phyloP scores from a whole-genome alignment of 1,284 basidiomycete species.

The Vanrija humicola region DNA sequence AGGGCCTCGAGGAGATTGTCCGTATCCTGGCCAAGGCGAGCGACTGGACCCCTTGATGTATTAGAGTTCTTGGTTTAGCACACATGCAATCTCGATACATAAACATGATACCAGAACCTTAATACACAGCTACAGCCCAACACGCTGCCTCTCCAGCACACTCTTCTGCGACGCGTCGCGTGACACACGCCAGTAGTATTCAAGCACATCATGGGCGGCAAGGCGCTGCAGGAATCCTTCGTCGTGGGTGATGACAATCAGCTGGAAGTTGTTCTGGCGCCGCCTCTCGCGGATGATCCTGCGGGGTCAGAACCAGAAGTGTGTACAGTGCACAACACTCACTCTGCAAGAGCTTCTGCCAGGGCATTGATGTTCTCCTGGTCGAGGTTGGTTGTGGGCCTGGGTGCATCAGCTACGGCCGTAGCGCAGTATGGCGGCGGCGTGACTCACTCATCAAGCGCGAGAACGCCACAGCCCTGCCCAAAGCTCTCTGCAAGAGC shows the following conservation, averaged over 20 bases:
- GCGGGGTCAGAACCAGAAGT: neutral
- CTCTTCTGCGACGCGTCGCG: slow-evolving; percentile 50
- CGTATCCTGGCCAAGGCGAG: slow-evolving; percentile 53
- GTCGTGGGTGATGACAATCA: slow-evolving; percentile 96
- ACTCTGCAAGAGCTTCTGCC: slow-evolving; percentile 88
- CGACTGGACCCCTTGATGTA: slow-evolving; percentile 23
- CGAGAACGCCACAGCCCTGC: slow-evolving; percentile 94
- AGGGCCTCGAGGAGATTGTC: slow-evolving; percentile 67
- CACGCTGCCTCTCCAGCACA: slow-evolving; percentile 42
- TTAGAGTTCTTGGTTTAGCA: neutral
- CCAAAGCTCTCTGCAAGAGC: slow-evolving; percentile 96
- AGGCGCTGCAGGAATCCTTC: slow-evolving; percentile 59
- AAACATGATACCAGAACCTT: neutral
- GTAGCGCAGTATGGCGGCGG: neutral
- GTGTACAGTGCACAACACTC: slow-evolving; percentile 44
- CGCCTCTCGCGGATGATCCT: slow-evolving; percentile 91
- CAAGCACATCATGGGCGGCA: slow-evolving; percentile 80
- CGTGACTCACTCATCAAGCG: slow-evolving; percentile 68
- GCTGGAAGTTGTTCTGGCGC: slow-evolving; percentile 86
- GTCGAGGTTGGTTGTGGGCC: slow-evolving; percentile 92
- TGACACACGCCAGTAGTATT: slow-evolving; percentile 72
- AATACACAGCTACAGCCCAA: slow-evolving; percentile 18
- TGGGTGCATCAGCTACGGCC: slow-evolving; percentile 22
- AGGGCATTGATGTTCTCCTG: slow-evolving; percentile 94
- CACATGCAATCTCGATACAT: neutral